These are phyloP conservation scores for Hepatocystis sp. DNA, from an alignment of 169 alveolate species.

Conservation along the genomic window DNA sequence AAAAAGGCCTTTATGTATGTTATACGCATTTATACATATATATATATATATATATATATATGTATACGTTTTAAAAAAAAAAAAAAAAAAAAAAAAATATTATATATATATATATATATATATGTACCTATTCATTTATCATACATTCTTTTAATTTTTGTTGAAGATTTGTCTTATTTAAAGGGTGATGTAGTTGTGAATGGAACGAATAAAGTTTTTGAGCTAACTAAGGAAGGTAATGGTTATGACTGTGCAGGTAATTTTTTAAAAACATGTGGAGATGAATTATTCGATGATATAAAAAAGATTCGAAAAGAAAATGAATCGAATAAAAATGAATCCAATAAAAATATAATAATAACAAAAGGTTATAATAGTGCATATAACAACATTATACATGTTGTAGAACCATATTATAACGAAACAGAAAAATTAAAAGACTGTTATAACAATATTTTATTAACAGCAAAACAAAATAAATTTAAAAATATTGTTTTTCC, in stretches of 20 bases:
- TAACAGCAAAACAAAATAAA: conserved; percentile 40
- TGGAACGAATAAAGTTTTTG: conserved; percentile 64
- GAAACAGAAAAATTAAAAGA: conserved; percentile 51
- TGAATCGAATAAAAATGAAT: not conserved
- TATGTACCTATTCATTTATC: not conserved
- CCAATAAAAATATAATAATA: conserved; percentile 32
- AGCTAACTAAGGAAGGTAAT: conserved; percentile 58
- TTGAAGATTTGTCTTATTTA: conserved; percentile 57
- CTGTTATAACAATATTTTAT: conserved; percentile 43
- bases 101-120: not conserved
- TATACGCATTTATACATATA: too few relatives aligned
- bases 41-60: not conserved
- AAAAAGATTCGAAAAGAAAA: conserved; percentile 25
- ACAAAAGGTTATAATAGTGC: conserved; percentile 73
- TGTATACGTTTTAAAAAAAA: too few relatives aligned
- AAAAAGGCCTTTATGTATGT: too few relatives aligned
- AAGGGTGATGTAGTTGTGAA: conserved; percentile 66
- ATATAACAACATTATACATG: conserved; percentile 67
- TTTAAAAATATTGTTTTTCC: conserved; percentile 69
- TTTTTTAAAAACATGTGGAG: conserved; percentile 75
- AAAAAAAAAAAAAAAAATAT: too few relatives aligned
- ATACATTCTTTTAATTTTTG: not conserved
- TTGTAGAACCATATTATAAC: conserved; percentile 71
- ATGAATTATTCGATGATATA: conserved; percentile 33
- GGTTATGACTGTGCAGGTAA: conserved; percentile 77